phyloP scores from a whole-genome alignment of 805 yeast genomes.

The Candida yuanshanica region DNA sequence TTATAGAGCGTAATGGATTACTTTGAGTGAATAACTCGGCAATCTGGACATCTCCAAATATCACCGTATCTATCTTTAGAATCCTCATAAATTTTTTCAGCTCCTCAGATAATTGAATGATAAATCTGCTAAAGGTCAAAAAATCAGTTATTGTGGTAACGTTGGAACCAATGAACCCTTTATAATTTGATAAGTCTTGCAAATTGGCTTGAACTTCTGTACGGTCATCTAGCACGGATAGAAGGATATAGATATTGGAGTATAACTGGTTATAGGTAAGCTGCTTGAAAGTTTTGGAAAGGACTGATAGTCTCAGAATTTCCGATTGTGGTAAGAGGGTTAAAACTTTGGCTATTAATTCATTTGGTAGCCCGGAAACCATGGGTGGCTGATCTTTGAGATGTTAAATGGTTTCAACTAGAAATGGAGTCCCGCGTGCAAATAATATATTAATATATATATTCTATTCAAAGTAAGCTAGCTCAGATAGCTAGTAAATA shows the following conservation, averaged over 20 bases:
- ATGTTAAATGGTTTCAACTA: not conserved
- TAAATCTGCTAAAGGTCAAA: not conserved
- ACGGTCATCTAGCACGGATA: not conserved
- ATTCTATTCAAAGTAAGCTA: too few species aligned
- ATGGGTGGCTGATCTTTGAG: not conserved
- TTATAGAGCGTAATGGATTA: not conserved
- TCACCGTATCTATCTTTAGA: not conserved
- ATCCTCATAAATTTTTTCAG: not conserved
- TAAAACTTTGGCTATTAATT: not conserved
- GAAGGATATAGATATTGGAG: not conserved
- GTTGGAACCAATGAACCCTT: not conserved
- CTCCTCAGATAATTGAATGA: not conserved
- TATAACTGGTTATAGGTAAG: not conserved
- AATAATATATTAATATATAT: too few species aligned
- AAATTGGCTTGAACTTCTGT: not conserved
- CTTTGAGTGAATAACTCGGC: not conserved
- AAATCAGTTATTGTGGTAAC: not conserved
- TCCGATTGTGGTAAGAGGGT: not conserved
- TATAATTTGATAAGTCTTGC: not conserved
- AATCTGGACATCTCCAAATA: not conserved
- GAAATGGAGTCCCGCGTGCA: too few species aligned
- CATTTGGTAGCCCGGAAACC: not conserved
- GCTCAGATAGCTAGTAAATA: too few species aligned
- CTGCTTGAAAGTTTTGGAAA: too few species aligned
- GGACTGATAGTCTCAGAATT: not conserved